Evolutionary conservation across 768 basidiomycete species (phyloP).

Genomic region (Leccinellum albellum): DNA sequence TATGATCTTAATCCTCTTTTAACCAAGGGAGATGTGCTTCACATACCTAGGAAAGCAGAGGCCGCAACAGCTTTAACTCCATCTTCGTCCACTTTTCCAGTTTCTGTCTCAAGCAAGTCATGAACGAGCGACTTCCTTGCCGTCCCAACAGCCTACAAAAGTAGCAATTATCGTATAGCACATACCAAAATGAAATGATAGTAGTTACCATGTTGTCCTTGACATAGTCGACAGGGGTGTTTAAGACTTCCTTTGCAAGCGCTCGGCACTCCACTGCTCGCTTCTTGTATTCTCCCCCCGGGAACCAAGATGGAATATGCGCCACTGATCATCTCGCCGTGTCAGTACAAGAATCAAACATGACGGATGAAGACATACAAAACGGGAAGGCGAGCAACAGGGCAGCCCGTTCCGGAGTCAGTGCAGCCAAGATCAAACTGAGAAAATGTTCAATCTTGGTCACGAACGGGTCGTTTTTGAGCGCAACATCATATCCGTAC

Average conservation of each 20-base stretch:
- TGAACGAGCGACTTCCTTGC: constrained; percentile 21
- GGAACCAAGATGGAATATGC: constrained; percentile 33
- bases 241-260: constrained; percentile 22
- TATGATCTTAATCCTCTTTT: not conserved
- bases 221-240: constrained; percentile 21
- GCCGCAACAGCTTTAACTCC: constrained; percentile 22
- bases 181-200: not conserved
- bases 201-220: constrained; percentile 19
- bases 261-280: constrained; percentile 14
- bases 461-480: constrained; percentile 27
- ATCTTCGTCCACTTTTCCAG: constrained; percentile 1
- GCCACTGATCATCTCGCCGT: constrained; percentile 9
- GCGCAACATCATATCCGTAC: constrained; percentile 26
- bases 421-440: constrained; percentile 4
- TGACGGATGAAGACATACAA: constrained; percentile 11
- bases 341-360: not conserved
- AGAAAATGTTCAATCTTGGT: constrained; percentile 11
- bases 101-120: constrained; percentile 10
- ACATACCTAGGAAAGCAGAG: constrained; percentile 22
- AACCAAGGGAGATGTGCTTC: not conserved
- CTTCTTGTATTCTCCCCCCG: constrained; percentile 27
- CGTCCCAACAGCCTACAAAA: constrained; percentile 15
- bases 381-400: constrained; percentile 24
- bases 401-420: constrained; percentile 23
- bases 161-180: not conserved